Evolutionary conservation across 1,284 basidiomycete genomes (phyloP), one percentile per base, ranked within the genome.

Genomic region (Boletus smithii): DNA sequence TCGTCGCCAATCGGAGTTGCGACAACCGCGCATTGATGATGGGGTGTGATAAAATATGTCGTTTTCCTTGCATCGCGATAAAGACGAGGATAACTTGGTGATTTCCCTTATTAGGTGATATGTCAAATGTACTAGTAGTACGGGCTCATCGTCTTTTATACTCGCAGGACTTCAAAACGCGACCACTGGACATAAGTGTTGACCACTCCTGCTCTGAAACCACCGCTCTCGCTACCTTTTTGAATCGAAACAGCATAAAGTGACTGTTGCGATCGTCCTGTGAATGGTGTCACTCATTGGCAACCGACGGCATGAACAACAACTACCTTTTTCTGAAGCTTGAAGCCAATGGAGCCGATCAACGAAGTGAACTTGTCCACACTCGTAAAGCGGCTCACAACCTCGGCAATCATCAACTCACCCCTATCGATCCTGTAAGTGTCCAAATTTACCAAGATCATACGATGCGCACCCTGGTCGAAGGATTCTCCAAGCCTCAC

Each of bases 351-450:
- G 3, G 82, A 80, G 31, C 68, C 65, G 24, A 99, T 71, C 31
- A 94, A 69, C 10, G 76, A 74, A 33, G 81, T 74, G 60, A 99
- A 99, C n/a, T 78, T 77, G 22, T 88, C 81, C 6, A 85, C 71
- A 46, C 83, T 77, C 5, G 79, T 77, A 60, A 97, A 88, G 13
- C 94, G 81, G 59, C 91, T 95, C 0, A 89, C 81, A n/a, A 99
- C 97, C 70, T 99, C 97, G 5, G 97, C 95, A 47, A 99, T 83
- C 67, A 90, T 88, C 38, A 98, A 75, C 59, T 88, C 82, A 8
- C 94, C 95, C 17, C 92, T 95, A 46, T 26, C 30, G 44, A 39
- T 23, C 18, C 36, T 39, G 46, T 53, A 3, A 60, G 38, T 27
- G 14, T 50, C 24, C 39, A 39, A 17, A 46, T 26, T 35, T 24